phyloP scores from a whole-genome alignment of 2,329 filamentous ascomycete species.

The Phoma sp. region DNA sequence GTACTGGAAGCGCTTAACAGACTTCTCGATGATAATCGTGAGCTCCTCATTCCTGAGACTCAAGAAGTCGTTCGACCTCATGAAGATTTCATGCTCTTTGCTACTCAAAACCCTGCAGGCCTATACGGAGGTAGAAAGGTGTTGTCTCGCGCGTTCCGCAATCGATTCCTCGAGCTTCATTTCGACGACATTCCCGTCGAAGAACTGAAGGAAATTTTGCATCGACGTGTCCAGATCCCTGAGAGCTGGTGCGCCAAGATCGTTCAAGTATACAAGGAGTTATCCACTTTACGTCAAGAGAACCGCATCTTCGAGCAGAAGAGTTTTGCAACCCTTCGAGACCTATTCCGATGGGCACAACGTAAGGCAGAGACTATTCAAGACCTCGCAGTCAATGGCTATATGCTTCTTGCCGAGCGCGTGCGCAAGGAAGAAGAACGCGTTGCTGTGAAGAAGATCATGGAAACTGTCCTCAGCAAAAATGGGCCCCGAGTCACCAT shows the following conservation, averaged over 20 bases:
- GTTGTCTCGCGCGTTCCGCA: conserved; percentile 91
- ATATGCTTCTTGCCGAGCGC: conserved; percentile 93
- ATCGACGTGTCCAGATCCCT: conserved; percentile 85
- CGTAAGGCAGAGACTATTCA: conserved; percentile 84
- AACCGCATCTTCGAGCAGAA: conserved; percentile 94
- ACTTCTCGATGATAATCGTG: conserved; percentile 92
- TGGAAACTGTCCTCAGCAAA: conserved; percentile 82
- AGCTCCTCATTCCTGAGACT: conserved; percentile 94
- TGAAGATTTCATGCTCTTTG: conserved; percentile 95
- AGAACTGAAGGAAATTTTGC: conserved; percentile 89
- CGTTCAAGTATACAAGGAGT: conserved; percentile 89
- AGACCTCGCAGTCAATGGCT: conserved; percentile 88
- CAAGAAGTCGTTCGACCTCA: conserved; percentile 93
- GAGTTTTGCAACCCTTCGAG: conserved; percentile 93
- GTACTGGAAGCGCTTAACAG: conserved; percentile 96
- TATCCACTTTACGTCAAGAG: conserved; percentile 87
- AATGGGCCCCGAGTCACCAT: conserved; percentile 69
- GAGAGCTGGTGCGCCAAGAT: conserved; percentile 91
- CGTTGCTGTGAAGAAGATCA: conserved; percentile 79
- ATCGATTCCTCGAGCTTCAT: conserved; percentile 94
- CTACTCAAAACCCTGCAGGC: conserved; percentile 95
- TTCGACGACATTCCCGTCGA: conserved; percentile 98
- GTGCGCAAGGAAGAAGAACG: conserved; percentile 92
- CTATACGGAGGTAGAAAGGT: conserved; percentile 94
- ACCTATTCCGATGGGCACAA: conserved; percentile 94